Base-by-base conservation (phyloP, 345 rosid genomes). In the Aquilaria malaccensis region DNA sequence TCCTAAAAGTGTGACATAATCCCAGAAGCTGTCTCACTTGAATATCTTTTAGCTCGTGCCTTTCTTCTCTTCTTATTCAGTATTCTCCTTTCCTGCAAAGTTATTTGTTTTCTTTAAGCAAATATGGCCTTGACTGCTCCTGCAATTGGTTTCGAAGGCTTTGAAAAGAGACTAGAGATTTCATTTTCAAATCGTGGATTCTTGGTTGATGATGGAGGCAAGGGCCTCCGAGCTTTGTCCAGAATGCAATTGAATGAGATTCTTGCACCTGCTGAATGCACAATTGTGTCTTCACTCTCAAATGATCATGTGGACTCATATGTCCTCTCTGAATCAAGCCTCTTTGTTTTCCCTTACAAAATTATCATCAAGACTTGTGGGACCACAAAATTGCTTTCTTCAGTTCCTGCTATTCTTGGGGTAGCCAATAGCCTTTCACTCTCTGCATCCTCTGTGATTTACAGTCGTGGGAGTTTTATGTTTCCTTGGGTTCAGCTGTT, bases 101-200 rank as follows among this genome's bases (percentile, higher is more conserved):
- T 49, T 7, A n/a, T 49, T 51, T 37, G 12, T 49, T 53, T 37
- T 3, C 52, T 30, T n/a, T 13, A 10, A 9, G 46, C 2, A 11
- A 49, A 11, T 5, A 22, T 69, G 72, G 66, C 73, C 57, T 6
- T 59, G 45, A 55, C 70, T 0, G 56, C 46, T 30, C 70, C 79
- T 51, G 72, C 79, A 49, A 76, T 79, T 63, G 81, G 84, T 15
- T 80, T 80, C 56, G 84, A 80, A 64, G 84, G 84, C 15, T 80
- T 41, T 47, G 84, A 80, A 47, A 80, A 80, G 66, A 67, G 84
- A 59, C 67, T 80, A 1, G 81, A 80, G 62, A 50, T 80, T 3
- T 30, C 73, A 10, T 80, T 80, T 66, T 56, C 9, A 53, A 63
- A 72, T 58, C 78, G 73, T 41, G 73, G 81, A 10, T 48, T 69